Evolutionary conservation across 169 alveolate species (phyloP), one percentile per base, ranked within the genome.

Genomic region (Plasmodium cynomolgi): DNA sequence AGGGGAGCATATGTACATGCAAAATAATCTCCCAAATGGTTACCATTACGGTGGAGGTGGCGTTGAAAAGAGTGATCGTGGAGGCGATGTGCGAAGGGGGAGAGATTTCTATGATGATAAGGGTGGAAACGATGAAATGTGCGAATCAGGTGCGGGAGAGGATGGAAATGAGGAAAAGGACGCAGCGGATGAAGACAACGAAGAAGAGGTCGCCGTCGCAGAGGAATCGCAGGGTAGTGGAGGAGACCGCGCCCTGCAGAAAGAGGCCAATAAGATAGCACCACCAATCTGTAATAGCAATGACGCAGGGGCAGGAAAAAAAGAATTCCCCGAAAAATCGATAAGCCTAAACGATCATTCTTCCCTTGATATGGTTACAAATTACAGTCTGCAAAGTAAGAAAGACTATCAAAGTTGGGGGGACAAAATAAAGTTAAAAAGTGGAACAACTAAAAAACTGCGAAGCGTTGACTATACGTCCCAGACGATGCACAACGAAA

Each of bases 271-370:
- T 56, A 50, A 74, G 9, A 77, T 54, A 31, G 17, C 15, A 0
- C 33, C 73, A 54, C 17, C 29, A 34, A 41, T 56, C 17, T 41
- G 20, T 23, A 84, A 47, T 44, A 79, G 39, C 81, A 54, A 62
- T 26, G 73, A 77, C 44, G 44, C 73, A 23, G 54, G n/a, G 58
- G 47, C 15, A 41, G 81, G 81, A 75, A 86, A 39, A 86, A 86
- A 17, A 20, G 15, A 47, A 26, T 34, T 9, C 15, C n/a, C 81
- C 15, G 58, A 75, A 47, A 86, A 86, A n/a, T 39, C 86, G 17
- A 31, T 77, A 54, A 86, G 81, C 41, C 72, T 77, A 39, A 79
- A 77, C n/a, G 86, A 84, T 17, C 68, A 86, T 39, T 77, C 86
- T 50, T 86, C 88, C 31, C n/a, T 86, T 9, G 79, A 77, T 77